Conservation (phyloP, 306 rosid genomes). For the Cicer chorassanicum region DNA sequence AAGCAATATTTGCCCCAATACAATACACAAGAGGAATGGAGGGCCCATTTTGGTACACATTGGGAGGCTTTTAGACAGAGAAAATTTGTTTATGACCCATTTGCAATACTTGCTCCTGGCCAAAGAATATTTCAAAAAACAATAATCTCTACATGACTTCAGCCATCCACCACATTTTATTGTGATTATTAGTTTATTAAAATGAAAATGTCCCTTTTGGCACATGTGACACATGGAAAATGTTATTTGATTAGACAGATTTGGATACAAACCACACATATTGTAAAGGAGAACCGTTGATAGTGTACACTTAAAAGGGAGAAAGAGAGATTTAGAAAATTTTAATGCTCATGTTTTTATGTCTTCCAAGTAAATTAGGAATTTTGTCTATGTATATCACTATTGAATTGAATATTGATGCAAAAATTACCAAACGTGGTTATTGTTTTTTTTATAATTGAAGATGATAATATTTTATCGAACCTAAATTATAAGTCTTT, state of each 20-base stretch:
- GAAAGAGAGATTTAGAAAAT: slow-evolving; percentile 4
- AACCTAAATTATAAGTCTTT: too few species aligned
- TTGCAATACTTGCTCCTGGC: slow-evolving; percentile 90
- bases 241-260: slow-evolving; percentile 13
- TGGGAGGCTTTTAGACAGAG: slow-evolving; percentile 79
- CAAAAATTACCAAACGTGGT: slow-evolving; percentile 30
- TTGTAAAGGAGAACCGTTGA: slow-evolving; percentile 23
- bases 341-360: slow-evolving; percentile 24
- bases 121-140: slow-evolving; percentile 88
- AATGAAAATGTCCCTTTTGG: neutral
- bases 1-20: slow-evolving; percentile 93
- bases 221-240: slow-evolving; percentile 33
- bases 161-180: neutral
- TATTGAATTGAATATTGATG: slow-evolving; percentile 27
- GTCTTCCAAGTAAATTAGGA: slow-evolving; percentile 7
- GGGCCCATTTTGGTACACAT: slow-evolving; percentile 82
- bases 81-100: slow-evolving; percentile 85
- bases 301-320: neutral
- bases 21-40: slow-evolving; percentile 76
- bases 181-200: slow-evolving; percentile 19
- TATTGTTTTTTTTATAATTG: too few species aligned
- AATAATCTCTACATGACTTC: slow-evolving; percentile 58
- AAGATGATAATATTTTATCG: too few species aligned
- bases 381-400: slow-evolving; percentile 33
- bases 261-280: slow-evolving; percentile 26